These are phyloP conservation scores for Cercophora scortea DNA, from an alignment of 495 filamentous ascomycete species.

Conservation along the genomic window DNA sequence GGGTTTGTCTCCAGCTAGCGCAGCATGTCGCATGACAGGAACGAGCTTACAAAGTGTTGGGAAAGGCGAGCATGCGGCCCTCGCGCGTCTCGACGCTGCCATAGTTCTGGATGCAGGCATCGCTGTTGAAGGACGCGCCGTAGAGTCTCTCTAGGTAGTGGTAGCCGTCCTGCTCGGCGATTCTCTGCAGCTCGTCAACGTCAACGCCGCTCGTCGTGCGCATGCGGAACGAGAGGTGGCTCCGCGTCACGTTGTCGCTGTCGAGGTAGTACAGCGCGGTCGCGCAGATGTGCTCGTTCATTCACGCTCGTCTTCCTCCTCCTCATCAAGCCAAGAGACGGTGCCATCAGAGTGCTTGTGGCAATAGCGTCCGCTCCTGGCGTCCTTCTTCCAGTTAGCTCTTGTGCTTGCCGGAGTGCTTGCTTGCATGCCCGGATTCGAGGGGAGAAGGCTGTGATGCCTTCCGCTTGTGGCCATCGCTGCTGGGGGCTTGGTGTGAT, in stretches of 20 bases:
- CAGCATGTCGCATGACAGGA: no score
- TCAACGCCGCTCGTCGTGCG: slow-evolving; percentile 20
- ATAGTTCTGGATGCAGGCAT: slow-evolving; percentile 17
- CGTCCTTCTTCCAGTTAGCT: slow-evolving; percentile 10
- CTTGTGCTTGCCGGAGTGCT: slow-evolving; percentile 4
- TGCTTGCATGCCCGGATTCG: not conserved
- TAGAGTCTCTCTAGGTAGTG: slow-evolving; percentile 17
- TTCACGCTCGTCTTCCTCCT: slow-evolving; percentile 14
- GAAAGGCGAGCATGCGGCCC: slow-evolving; percentile 30
- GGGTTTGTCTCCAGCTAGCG: no score
- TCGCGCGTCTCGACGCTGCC: slow-evolving; percentile 24
- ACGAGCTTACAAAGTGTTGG: slow-evolving; percentile 23
- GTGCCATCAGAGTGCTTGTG: not conserved
- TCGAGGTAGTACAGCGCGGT: slow-evolving; percentile 56
- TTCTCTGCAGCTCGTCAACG: not conserved
- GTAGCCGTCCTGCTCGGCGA: slow-evolving; percentile 13
- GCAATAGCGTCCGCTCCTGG: not conserved
- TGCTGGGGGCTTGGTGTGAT: slow-evolving; percentile 2
- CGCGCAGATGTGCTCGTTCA: slow-evolving; percentile 51
- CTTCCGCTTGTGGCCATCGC: slow-evolving; percentile 12
- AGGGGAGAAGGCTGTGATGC: slow-evolving; percentile 5
- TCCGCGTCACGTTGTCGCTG: slow-evolving; percentile 50
- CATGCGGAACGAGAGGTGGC: slow-evolving; percentile 47
- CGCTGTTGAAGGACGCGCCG: slow-evolving; percentile 1
- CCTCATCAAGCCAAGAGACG: slow-evolving; percentile 10